These are phyloP conservation scores for Kitagawia praeruptora DNA, from an alignment of 129 eudicot genomes.

Conservation along the genomic window DNA sequence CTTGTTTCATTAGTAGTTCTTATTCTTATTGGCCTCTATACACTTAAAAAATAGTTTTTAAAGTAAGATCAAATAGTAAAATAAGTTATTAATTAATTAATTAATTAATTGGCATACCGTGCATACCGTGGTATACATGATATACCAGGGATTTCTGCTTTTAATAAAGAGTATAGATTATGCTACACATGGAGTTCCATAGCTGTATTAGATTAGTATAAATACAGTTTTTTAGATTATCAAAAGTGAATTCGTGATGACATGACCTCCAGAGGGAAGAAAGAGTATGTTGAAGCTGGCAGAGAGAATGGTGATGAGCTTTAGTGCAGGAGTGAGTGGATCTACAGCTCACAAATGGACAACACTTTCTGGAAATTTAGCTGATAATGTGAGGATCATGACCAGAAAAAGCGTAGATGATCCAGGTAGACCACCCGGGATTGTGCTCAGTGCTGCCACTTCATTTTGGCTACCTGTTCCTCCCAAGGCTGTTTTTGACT, in stretches of 20 bases:
- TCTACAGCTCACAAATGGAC: conserved; percentile 29
- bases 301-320: conserved; percentile 39
- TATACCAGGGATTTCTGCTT: too few species aligned
- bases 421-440: conserved; percentile 32
- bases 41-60: too few species aligned
- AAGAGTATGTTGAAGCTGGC: conserved; percentile 35
- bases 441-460: conserved; percentile 33
- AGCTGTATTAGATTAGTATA: not conserved
- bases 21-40: too few species aligned
- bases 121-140: too few species aligned
- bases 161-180: too few species aligned
- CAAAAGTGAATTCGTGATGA: not conserved
- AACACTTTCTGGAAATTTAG: conserved; percentile 15
- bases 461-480: conserved; percentile 37
- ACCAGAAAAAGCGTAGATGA: conserved; percentile 15
- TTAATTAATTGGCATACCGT: too few species aligned
- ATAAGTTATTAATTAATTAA: too few species aligned
- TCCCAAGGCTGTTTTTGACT: conserved; percentile 25
- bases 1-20: too few species aligned
- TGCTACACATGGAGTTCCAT: not conserved
- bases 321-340: conserved; percentile 28
- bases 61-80: too few species aligned
- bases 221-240: not conserved
- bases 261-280: conserved; percentile 24
- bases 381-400: conserved; percentile 24